Evolutionary conservation across 306 rosid species (phyloP), one percentile per base, ranked within the genome.

Genomic region (Dryas drummondii): DNA sequence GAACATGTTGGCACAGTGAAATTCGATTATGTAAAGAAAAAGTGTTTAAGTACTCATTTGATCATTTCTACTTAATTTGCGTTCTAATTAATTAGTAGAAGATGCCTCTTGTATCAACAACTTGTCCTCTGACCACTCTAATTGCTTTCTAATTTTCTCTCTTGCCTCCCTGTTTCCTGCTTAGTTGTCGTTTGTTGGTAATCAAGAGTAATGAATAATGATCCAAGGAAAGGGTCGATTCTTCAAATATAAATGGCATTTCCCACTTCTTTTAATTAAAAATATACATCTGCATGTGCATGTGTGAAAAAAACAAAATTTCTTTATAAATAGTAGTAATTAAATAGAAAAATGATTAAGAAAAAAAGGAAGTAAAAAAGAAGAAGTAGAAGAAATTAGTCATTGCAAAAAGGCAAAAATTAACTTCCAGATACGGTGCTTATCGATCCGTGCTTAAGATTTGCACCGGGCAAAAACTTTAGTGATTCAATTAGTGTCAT

Each of bases 161-260:
- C 9, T 55, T 55, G 6, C 27, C 27, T 55, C 11, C 60, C 60
- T 2, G 27, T 60, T 32, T 13, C 66, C 66, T 60, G 15, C 44
- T 60, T 13, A 52, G n/a, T 60, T 60, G 66, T 60, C 45, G 66
- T 37, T 60, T 32, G 66, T 4, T 6, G 66, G 66, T 32, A 27
- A 60, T 60, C 45, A 53, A 17, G 49, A 56, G 40, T 5, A 41
- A 9, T 69, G 70, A 77, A 22, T 22, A 22, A 22, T n/a, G n/a
- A n/a, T 77, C 45, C 49, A 69, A 77, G 61, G 75, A 50, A 13
- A 68, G 48, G 70, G 80, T 69, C 63, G 67, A 54, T 49, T 59
- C 61, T 57, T 42, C 63, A 60, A 47, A 32, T 49, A 16, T 66
- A 76, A 71, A 57, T 76, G 80, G 61, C 69, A 46, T 22, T 37